phyloP scores from a whole-genome alignment of 352 stramenopile species.

The Plasmopara halstedii region DNA sequence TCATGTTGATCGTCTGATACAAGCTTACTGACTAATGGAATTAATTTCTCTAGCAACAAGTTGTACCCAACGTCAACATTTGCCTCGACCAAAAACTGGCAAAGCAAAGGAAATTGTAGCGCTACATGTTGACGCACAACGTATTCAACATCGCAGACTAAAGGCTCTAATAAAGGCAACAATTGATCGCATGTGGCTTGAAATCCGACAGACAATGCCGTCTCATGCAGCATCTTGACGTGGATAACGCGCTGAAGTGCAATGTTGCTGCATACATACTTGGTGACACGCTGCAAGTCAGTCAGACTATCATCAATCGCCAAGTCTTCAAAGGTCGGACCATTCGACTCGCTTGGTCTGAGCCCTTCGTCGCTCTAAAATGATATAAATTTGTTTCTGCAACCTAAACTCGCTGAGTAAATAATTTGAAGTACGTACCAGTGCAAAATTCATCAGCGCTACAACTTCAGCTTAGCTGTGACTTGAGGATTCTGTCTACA shows the following conservation, averaged over 20 bases:
- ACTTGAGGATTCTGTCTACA: background rate
- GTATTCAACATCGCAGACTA: conserved; percentile 88
- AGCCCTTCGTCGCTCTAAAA: conserved; percentile 24
- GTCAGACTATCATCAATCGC: conserved; percentile 97
- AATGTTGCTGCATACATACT: conserved; percentile 94
- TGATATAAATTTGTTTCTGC: background rate
- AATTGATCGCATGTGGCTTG: conserved; percentile 76
- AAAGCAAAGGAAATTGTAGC: conserved; percentile 84
- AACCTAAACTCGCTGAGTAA: background rate
- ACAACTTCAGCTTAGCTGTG: background rate
- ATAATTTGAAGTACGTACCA: conserved; percentile 26
- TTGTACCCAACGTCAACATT: conserved; percentile 53
- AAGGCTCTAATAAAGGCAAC: conserved; percentile 83
- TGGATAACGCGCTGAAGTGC: conserved; percentile 96
- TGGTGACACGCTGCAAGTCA: conserved; percentile 90
- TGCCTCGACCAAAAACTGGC: conserved; percentile 44
- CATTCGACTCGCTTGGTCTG: conserved; percentile 24
- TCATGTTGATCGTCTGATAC: conserved; percentile 85
- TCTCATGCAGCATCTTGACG: conserved; percentile 93
- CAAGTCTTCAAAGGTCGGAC: conserved; percentile 96
- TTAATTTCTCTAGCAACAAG: conserved; percentile 69
- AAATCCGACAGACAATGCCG: conserved; percentile 73
- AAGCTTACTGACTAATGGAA: conserved; percentile 65
- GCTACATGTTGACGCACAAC: conserved; percentile 94
- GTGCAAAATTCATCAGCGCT: conserved; percentile 18